phyloP scores from a whole-genome alignment of 768 basidiomycete genomes.

The Austroboletus festivus region DNA sequence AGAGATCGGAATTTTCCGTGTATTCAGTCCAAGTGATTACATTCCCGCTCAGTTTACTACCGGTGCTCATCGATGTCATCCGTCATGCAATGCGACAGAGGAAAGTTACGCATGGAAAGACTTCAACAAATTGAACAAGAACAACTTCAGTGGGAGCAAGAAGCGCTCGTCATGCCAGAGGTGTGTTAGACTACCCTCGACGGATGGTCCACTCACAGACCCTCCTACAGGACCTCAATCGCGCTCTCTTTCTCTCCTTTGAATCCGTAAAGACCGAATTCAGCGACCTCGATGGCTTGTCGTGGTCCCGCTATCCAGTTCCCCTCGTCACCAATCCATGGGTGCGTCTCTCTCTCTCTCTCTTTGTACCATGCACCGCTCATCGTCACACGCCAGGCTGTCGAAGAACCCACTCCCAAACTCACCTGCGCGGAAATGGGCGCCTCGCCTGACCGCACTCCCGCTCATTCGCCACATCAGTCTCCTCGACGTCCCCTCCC shows the following conservation, averaged over 20 bases:
- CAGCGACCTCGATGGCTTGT: slow-evolving; percentile 56
- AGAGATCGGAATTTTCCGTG: slow-evolving; percentile 12
- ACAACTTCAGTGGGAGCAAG: slow-evolving; percentile 50
- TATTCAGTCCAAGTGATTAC: too few relatives aligned
- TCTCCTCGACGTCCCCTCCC: slow-evolving; percentile 6
- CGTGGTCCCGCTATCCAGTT: slow-evolving; percentile 43
- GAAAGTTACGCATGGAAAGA: slow-evolving; percentile 45
- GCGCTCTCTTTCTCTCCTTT: slow-evolving; percentile 40
- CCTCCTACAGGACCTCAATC: slow-evolving; percentile 28
- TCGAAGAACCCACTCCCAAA: slow-evolving; percentile 32
- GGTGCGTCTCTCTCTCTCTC: slow-evolving; percentile 17
- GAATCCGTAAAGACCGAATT: slow-evolving; percentile 58
- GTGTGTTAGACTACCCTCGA: slow-evolving; percentile 23
- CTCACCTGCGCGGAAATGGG: slow-evolving; percentile 18
- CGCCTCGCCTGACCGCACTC: slow-evolving; percentile 14
- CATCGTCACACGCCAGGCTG: slow-evolving; percentile 7
- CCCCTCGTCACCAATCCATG: slow-evolving; percentile 25
- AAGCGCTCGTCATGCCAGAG: slow-evolving; percentile 58
- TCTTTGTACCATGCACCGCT: background rate
- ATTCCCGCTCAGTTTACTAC: too few relatives aligned
- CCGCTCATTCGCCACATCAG: slow-evolving; percentile 4
- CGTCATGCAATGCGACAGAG: slow-evolving; percentile 32
- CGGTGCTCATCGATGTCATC: too few relatives aligned
- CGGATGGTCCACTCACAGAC: slow-evolving; percentile 8
- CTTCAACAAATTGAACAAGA: slow-evolving; percentile 51